These are phyloP conservation scores for Medicago arabica DNA, from an alignment of 306 rosid genomes.

Conservation along the genomic window DNA sequence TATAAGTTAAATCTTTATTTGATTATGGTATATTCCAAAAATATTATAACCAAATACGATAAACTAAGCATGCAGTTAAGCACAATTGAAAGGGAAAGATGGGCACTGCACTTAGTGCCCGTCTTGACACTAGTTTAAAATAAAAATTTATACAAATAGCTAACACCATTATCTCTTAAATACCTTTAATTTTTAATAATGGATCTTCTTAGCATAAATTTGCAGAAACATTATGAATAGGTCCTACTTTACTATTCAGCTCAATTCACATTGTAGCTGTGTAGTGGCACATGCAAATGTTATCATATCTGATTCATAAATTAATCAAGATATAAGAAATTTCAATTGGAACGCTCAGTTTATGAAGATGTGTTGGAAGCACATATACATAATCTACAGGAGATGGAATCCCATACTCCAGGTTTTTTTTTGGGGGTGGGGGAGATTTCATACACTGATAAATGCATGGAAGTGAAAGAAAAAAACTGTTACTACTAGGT, in stretches of 20 bases:
- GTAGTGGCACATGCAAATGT: constrained; percentile 11
- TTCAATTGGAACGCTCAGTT: constrained; percentile 27
- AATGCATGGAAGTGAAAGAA: constrained; percentile 21
- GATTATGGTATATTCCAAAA: too few species aligned
- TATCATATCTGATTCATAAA: constrained; percentile 8
- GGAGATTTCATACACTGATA: neutral
- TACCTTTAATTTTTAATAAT: neutral
- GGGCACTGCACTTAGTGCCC: too few species aligned
- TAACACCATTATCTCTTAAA: constrained; percentile 29
- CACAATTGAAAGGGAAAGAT: too few species aligned
- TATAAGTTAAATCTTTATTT: too few species aligned
- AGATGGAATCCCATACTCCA: neutral
- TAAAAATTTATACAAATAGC: constrained; percentile 12
- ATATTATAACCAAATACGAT: too few species aligned
- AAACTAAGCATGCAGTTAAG: too few species aligned
- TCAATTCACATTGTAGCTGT: constrained; percentile 32
- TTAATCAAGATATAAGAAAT: constrained; percentile 20
- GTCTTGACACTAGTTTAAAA: too few species aligned
- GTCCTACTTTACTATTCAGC: constrained; percentile 27
- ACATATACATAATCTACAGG: neutral
- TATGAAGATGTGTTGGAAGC: constrained; percentile 16
- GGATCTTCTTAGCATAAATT: constrained; percentile 4
- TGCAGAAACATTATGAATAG: neutral
- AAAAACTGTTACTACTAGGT: neutral
- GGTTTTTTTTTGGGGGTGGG: neutral